Conservation (phyloP, 805 yeast genomes). For the Torulaspora franciscae region DNA sequence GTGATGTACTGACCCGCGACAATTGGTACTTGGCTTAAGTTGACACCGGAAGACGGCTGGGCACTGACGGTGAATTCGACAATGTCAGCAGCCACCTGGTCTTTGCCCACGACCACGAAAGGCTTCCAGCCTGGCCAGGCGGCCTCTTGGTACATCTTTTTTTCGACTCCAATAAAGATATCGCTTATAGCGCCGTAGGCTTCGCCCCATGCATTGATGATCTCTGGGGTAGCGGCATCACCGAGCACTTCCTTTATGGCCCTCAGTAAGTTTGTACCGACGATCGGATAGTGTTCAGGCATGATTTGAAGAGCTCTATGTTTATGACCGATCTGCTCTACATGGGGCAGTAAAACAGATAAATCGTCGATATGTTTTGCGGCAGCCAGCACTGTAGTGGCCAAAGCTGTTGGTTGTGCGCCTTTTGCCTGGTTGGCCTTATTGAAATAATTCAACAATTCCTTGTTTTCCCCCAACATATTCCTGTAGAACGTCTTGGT, state of each 20-base stretch:
- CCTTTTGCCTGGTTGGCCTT: conserved; percentile 49
- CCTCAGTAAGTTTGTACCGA: conserved; percentile 51
- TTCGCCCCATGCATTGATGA: conserved; percentile 57
- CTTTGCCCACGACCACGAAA: conserved; percentile 43
- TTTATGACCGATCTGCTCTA: conserved; percentile 55
- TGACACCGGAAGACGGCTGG: conserved; percentile 36
- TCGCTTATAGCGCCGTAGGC: conserved; percentile 65
- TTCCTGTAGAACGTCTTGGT: conserved; percentile 51
- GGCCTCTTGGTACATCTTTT: conserved; percentile 41
- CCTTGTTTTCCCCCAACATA: conserved; percentile 52
- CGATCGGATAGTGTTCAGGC: conserved; percentile 64
- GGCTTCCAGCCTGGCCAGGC: conserved; percentile 59
- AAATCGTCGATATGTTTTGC: conserved; percentile 60
- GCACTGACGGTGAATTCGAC: conserved; percentile 50
- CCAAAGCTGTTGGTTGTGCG: conserved; percentile 60
- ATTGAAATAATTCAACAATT: conserved; percentile 58
- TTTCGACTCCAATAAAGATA: conserved; percentile 53
- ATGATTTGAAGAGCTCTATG: conserved; percentile 60
- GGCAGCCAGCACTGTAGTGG: conserved; percentile 54
- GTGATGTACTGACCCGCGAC: conserved; percentile 41
- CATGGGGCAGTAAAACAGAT: conserved; percentile 48
- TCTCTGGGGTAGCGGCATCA: conserved; percentile 52
- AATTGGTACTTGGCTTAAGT: conserved; percentile 25
- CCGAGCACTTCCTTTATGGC: conserved; percentile 55
- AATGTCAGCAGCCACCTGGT: conserved; percentile 44